A percentile compares a stretch with the other conserved stretches of the same genome.
Conservation (phyloP, 2,329 filamentous ascomycete genomes). For the Botrytis deweyae region DNA sequence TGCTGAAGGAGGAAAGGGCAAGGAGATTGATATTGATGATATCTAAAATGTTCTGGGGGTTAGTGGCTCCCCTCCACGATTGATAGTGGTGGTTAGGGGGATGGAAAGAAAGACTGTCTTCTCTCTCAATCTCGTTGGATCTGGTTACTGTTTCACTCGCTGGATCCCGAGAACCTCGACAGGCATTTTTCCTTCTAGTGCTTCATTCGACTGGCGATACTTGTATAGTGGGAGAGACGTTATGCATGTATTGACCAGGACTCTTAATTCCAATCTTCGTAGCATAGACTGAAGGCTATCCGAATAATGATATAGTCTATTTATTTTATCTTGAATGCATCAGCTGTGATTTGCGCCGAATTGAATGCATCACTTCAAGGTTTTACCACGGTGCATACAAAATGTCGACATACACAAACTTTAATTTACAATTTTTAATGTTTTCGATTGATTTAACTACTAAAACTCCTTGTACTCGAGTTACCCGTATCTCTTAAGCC, state of each 20-base stretch:
- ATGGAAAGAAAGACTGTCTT: constrained; percentile 57
- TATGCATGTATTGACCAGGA: constrained; percentile 34
- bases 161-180: constrained; percentile 39
- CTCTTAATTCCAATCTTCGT: constrained; percentile 23
- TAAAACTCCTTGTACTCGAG: constrained; percentile 4
- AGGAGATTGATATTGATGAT: constrained; percentile 93
- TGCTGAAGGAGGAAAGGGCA: constrained; percentile 52
- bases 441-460: constrained; percentile 13
- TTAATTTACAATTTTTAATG: background rate
- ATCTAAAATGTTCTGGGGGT: constrained; percentile 57
- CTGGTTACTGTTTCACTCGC: constrained; percentile 30
- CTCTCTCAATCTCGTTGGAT: constrained; percentile 54
- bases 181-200: constrained; percentile 37
- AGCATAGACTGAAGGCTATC: constrained; percentile 3
- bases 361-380: no score
- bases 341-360: background rate
- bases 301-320: background rate
- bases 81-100: constrained; percentile 20
- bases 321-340: background rate
- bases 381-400: background rate
- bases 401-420: background rate
- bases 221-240: constrained; percentile 53
- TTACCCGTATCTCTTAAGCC: background rate
- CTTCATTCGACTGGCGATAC: constrained; percentile 34
- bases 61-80: constrained; percentile 4